Conservation (phyloP, 1,284 basidiomycete genomes). For the Tilletia walkeri region DNA sequence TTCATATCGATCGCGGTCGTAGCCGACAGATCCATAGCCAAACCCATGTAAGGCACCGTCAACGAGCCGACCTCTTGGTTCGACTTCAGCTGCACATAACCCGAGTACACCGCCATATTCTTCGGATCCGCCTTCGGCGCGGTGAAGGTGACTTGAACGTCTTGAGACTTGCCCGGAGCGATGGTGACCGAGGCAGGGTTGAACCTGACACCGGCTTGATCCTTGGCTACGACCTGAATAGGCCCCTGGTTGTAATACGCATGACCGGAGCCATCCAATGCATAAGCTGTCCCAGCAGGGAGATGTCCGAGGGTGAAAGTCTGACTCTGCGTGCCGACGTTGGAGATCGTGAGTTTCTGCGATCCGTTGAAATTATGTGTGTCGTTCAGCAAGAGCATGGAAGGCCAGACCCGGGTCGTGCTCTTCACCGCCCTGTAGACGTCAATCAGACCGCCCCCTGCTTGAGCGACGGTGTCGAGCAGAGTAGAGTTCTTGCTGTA, state of each 20-base stretch:
- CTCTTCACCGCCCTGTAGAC: slow-evolving; percentile 66
- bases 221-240: slow-evolving; percentile 62
- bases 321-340: slow-evolving; percentile 36
- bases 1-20: slow-evolving; percentile 20
- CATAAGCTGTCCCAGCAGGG: slow-evolving; percentile 55
- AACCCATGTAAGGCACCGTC: slow-evolving; percentile 58
- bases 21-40: slow-evolving; percentile 63
- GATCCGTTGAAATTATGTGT: slow-evolving; percentile 58
- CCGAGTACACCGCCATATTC: slow-evolving; percentile 62
- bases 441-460: slow-evolving; percentile 70
- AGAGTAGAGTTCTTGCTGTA: slow-evolving; percentile 61
- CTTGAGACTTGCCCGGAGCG: slow-evolving; percentile 52
- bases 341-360: slow-evolving; percentile 40
- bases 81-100: background rate
- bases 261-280: slow-evolving; percentile 52
- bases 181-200: slow-evolving; percentile 55
- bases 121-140: slow-evolving; percentile 61
- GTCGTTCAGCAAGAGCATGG: slow-evolving; percentile 69
- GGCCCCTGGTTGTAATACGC: slow-evolving; percentile 51
- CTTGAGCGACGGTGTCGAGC: slow-evolving; percentile 65
- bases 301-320: slow-evolving; percentile 43
- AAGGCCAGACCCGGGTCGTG: slow-evolving; percentile 62
- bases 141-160: slow-evolving; percentile 55
- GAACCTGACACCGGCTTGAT: slow-evolving; percentile 60
- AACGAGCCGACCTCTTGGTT: slow-evolving; percentile 1